A percentile compares a stretch with the other conserved stretches of the same genome.
These are phyloP conservation scores for Canna indica DNA, from an alignment of 176 grass and related monocot genomes.

Conservation along the genomic window DNA sequence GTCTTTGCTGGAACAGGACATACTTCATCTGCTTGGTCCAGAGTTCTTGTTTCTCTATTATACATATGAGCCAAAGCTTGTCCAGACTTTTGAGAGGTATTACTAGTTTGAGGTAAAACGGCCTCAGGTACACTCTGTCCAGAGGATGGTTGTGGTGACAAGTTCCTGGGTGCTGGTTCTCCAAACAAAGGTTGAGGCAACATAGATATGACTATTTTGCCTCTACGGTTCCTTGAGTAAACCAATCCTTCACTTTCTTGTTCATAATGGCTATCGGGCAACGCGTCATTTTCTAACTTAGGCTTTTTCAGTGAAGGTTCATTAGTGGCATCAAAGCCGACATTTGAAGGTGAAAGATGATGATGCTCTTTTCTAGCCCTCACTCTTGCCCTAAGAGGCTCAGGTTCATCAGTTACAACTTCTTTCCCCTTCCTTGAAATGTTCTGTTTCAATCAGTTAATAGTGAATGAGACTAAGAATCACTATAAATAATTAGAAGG, in stretches of 20 bases:
- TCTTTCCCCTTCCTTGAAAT: background rate
- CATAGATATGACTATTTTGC: slow-evolving; percentile 1
- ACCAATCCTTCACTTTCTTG: background rate
- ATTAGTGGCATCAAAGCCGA: no score
- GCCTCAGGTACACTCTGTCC: background rate
- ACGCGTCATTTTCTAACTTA: slow-evolving; percentile 6
- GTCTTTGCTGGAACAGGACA: background rate
- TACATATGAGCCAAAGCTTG: slow-evolving; percentile 5
- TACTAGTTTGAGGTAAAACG: background rate
- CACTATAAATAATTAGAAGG: background rate
- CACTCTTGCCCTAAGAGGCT: background rate
- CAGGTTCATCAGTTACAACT: background rate
- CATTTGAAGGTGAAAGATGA: background rate
- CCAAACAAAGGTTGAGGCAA: slow-evolving; percentile 1
- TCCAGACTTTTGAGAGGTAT: background rate
- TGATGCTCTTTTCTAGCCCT: background rate
- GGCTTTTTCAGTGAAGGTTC: slow-evolving; percentile 9
- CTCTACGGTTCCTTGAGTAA: background rate
- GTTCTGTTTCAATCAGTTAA: background rate
- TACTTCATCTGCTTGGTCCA: slow-evolving; percentile 6
- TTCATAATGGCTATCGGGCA: background rate
- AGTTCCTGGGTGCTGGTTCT: background rate
- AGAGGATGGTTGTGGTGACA: background rate
- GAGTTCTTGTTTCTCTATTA: slow-evolving; percentile 15
- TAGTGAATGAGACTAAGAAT: no score